Conservation (phyloP, 768 basidiomycete genomes). For the Aureoboletus auriporus region DNA sequence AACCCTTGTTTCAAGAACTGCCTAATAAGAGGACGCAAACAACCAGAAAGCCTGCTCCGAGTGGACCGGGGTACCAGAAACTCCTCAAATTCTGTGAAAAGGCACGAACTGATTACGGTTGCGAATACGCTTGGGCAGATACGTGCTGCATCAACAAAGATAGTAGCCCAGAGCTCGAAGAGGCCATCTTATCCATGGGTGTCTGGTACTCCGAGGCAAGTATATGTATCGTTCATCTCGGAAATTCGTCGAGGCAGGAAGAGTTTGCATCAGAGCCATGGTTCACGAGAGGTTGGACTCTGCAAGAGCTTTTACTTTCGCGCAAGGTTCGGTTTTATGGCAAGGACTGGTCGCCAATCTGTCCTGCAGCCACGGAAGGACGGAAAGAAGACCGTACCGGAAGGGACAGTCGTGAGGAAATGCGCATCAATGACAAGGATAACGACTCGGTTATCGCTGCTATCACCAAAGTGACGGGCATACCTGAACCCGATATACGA, state of each 20-base stretch:
- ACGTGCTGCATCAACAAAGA: conserved; percentile 28
- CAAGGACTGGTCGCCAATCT: conserved; percentile 20
- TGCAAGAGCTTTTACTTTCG: conserved; percentile 21
- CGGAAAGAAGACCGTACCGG: conserved; percentile 13
- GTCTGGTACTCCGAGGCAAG: conserved; percentile 22
- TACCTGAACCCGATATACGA: conserved; percentile 20
- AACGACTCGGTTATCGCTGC: conserved; percentile 13
- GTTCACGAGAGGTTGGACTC: conserved; percentile 22
- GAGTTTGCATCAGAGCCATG: conserved; percentile 23
- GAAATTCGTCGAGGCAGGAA: conserved; percentile 15
- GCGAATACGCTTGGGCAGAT: conserved; percentile 27
- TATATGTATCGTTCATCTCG: conserved; percentile 23
- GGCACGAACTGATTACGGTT: conserved; percentile 20
- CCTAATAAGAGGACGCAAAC: conserved; percentile 12
- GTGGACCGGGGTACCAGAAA: conserved; percentile 23
- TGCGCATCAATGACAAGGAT: conserved; percentile 21
- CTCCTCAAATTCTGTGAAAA: conserved; percentile 26
- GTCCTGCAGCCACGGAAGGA: conserved; percentile 9
- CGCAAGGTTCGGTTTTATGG: conserved; percentile 24
- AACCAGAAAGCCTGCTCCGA: conserved; percentile 9
- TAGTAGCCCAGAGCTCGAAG: conserved; percentile 24
- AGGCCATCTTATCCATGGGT: conserved; percentile 22
- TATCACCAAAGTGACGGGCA: conserved; percentile 17
- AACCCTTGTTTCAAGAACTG: conserved; percentile 22
- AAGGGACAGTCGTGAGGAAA: conserved; percentile 10